Percentiles rank a stretch among this genome's conserved stretches.
Conservation (phyloP, 2,329 filamentous ascomycete species). For the Orbilia oligospora region DNA sequence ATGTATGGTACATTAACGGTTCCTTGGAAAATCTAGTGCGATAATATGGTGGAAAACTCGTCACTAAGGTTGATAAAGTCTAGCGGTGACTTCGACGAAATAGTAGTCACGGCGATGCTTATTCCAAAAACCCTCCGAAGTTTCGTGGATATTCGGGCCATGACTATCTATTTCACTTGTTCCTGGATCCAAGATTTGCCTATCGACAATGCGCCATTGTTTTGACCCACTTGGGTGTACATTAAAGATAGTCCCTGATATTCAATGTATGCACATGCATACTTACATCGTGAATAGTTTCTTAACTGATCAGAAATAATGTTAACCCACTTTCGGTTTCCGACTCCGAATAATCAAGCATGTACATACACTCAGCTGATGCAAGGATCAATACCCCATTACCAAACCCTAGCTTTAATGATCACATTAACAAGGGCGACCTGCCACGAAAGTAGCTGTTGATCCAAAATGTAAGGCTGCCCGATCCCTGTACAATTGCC, state of each 20-base stretch:
- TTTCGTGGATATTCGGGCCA: conserved; percentile 50
- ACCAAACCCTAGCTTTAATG: not conserved
- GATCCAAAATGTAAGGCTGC: conserved; percentile 7
- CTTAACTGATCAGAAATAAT: not conserved
- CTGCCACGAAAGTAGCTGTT: conserved; percentile 12
- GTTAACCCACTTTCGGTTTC: not conserved
- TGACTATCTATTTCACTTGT: conserved; percentile 10
- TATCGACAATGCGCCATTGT: conserved; percentile 23
- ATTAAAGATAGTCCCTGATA: not conserved
- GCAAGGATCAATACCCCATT: conserved; percentile 3
- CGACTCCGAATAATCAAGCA: not conserved
- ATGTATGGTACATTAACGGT: not conserved
- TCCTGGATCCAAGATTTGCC: conserved; percentile 41
- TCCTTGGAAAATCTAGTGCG: not conserved
- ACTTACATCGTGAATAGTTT: not conserved
- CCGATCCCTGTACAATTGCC: conserved; percentile 33
- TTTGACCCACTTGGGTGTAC: not conserved
- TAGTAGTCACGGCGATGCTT: not conserved
- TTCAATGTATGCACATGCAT: too few relatives aligned
- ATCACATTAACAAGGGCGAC: not conserved
- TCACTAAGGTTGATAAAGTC: not conserved
- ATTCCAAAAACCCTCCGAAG: conserved; percentile 45
- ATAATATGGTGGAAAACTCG: not conserved
- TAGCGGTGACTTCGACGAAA: not conserved
- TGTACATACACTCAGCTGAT: not conserved